Conservation (phyloP, 108 stramenopile genomes). For the Asterionellopsis glacialis region DNA sequence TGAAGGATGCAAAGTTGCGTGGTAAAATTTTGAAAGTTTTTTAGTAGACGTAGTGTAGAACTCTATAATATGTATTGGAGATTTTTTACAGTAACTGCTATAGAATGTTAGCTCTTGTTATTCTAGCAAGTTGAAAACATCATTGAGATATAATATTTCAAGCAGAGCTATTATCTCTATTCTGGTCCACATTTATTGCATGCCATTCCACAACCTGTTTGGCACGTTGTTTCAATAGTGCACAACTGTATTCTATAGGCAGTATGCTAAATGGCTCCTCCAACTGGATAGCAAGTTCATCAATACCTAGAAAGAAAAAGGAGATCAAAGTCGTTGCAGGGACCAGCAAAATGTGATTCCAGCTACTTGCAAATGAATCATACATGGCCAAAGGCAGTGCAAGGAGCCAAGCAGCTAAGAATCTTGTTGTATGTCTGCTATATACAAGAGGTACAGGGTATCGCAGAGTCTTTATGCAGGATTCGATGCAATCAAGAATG, state of each 20-base stretch:
- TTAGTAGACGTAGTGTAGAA: too few relatives aligned
- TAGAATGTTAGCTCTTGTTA: too few relatives aligned
- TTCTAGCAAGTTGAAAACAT: too few relatives aligned
- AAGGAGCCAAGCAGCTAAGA: slow-evolving; percentile 71
- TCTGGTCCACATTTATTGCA: too few relatives aligned
- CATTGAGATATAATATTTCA: too few relatives aligned
- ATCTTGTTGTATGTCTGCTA: slow-evolving; percentile 68
- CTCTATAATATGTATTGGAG: too few relatives aligned
- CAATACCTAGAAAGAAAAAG: slow-evolving; percentile 76
- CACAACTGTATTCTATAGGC: slow-evolving; percentile 72
- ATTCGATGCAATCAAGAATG: slow-evolving; percentile 70
- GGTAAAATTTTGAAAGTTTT: too few relatives aligned
- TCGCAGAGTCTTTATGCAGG: slow-evolving; percentile 52
- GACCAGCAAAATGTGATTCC: slow-evolving; percentile 78
- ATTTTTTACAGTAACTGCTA: too few relatives aligned
- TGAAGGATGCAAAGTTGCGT: too few relatives aligned
- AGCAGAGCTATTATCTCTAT: too few relatives aligned
- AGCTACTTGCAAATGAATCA: slow-evolving; percentile 57
- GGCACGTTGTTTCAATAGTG: slow-evolving; percentile 3
- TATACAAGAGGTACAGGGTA: slow-evolving; percentile 74
- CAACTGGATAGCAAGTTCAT: slow-evolving; percentile 77
- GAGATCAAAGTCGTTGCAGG: slow-evolving; percentile 58
- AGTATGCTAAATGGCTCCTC: slow-evolving; percentile 88
- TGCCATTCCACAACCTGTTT: too few relatives aligned
- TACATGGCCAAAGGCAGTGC: slow-evolving; percentile 72